These are phyloP conservation scores for Malus sylvestris DNA, from an alignment of 306 rosid species.

Conservation along the genomic window DNA sequence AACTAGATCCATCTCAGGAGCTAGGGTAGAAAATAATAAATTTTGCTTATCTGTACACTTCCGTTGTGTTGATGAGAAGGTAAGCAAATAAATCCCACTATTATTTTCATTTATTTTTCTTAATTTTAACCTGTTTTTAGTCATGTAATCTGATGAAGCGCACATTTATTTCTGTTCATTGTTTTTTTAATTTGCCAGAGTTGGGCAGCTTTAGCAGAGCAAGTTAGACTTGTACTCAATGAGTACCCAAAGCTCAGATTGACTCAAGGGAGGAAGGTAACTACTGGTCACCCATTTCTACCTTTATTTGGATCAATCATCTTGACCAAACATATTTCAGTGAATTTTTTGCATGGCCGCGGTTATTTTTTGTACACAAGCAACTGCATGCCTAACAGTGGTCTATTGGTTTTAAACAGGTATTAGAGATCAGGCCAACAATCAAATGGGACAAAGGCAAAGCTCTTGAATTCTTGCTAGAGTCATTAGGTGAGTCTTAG, in stretches of 20 bases:
- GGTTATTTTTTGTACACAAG: neutral
- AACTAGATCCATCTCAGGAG: conserved; percentile 70
- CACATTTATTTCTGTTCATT: neutral
- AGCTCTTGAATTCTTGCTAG: conserved; percentile 76
- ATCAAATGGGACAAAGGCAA: conserved; percentile 98
- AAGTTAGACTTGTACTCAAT: conserved; percentile 61
- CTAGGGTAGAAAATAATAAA: conserved; percentile 82
- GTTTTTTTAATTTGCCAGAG: conserved; percentile 28
- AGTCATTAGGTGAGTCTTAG: conserved; percentile 51
- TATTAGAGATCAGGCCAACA: conserved; percentile 76
- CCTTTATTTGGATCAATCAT: too few relatives aligned
- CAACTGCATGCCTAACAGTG: neutral
- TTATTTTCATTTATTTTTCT: neutral
- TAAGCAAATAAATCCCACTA: conserved; percentile 19
- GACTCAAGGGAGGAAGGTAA: conserved; percentile 79
- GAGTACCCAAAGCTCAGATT: conserved; percentile 67
- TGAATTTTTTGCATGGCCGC: neutral
- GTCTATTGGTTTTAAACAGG: conserved; percentile 18
- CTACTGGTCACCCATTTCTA: too few relatives aligned
- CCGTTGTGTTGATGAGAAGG: conserved; percentile 96
- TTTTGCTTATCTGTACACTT: conserved; percentile 89
- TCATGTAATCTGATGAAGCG: neutral
- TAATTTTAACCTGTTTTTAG: neutral
- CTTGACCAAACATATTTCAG: too few relatives aligned
- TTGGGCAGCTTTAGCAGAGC: conserved; percentile 69